phyloP scores from a whole-genome alignment of 306 rosid species.

The Cucumis sativus region Cucumber_9930_V3 NC_026661.2:11708501-11709000 shows the following conservation, averaged over 20 bases:
- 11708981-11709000: not conserved
- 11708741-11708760: not conserved
- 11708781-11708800: not conserved
- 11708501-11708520: not conserved
- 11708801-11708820: not conserved
- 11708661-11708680: not conserved
- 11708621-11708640: not conserved
- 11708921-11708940: not conserved
- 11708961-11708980: not conserved
- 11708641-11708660: too few relatives aligned
- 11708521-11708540: not conserved
- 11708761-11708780: not conserved
- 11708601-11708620: not conserved
- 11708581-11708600: not conserved
- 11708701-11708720: not conserved
- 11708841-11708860: too few relatives aligned
- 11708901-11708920: not conserved
- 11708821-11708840: not conserved
- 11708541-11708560: not conserved
- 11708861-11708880: not conserved
- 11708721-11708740: not conserved
- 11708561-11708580: not conserved
- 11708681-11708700: not conserved
- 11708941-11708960: not conserved
- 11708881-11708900: not conserved